Conservation (phyloP, 805 yeast species). For the Candida railenensis region DNA sequence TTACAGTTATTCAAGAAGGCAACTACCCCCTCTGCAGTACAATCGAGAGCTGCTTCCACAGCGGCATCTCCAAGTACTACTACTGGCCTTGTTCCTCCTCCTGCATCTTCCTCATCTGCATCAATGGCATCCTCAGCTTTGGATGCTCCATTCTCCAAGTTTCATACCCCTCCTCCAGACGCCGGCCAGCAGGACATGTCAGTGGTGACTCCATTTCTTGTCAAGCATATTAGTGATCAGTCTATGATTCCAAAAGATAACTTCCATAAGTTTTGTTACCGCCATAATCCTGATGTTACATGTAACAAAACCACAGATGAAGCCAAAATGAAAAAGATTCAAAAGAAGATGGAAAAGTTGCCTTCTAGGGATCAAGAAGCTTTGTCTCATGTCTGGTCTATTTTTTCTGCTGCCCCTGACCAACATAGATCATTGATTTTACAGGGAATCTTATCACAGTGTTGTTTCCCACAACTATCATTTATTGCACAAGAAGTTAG, state of each 20-base stretch:
- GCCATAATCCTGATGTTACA: slow-evolving; percentile 88
- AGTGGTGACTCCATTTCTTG: slow-evolving; percentile 40
- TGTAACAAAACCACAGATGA: slow-evolving; percentile 71
- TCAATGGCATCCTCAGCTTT: neutral
- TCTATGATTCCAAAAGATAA: slow-evolving; percentile 47
- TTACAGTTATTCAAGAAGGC: neutral
- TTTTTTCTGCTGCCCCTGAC: slow-evolving; percentile 71
- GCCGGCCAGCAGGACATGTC: slow-evolving; percentile 17
- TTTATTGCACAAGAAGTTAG: slow-evolving; percentile 77
- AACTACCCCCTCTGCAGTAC: neutral
- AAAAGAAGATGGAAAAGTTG: slow-evolving; percentile 53
- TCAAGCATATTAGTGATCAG: slow-evolving; percentile 41
- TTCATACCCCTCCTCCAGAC: slow-evolving; percentile 9
- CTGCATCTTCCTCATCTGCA: neutral
- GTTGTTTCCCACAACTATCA: slow-evolving; percentile 95
- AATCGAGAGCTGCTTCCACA: neutral
- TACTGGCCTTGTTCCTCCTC: neutral
- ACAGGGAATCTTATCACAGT: slow-evolving; percentile 80
- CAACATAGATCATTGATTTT: slow-evolving; percentile 72
- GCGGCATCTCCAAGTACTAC: neutral
- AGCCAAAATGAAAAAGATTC: slow-evolving; percentile 61
- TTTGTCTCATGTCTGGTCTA: slow-evolving; percentile 79
- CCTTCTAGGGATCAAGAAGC: slow-evolving; percentile 74
- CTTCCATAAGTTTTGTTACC: slow-evolving; percentile 75
- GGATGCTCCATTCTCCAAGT: neutral